These are phyloP conservation scores for Sporisorium graminicola DNA, from an alignment of 1,284 basidiomycete genomes.

Conservation along the genomic window DNA sequence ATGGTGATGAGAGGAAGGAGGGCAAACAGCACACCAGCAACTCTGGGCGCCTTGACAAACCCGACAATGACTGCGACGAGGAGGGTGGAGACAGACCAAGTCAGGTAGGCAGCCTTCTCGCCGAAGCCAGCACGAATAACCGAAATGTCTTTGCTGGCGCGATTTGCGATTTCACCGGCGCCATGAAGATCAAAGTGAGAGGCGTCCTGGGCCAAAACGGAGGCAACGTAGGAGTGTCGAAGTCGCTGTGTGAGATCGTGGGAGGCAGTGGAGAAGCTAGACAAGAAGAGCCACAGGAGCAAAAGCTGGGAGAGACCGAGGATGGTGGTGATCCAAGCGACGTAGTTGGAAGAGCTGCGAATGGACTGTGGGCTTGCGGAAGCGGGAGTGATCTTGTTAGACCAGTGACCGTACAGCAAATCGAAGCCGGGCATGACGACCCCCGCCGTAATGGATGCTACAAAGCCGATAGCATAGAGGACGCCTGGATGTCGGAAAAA, in stretches of 20 bases:
- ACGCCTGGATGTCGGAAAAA: slow-evolving; percentile 58
- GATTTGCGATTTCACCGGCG: slow-evolving; percentile 71
- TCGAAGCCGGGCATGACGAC: slow-evolving; percentile 59
- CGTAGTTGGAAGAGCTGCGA: slow-evolving; percentile 45
- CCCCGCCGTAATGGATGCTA: slow-evolving; percentile 55
- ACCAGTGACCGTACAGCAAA: slow-evolving; percentile 65
- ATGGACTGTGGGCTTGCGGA: slow-evolving; percentile 41
- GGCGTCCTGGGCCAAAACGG: slow-evolving; percentile 71
- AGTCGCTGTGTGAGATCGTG: slow-evolving; percentile 67
- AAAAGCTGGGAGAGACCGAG: slow-evolving; percentile 66
- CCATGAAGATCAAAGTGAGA: slow-evolving; percentile 71
- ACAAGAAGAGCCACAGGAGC: slow-evolving; percentile 65
- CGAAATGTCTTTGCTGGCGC: slow-evolving; percentile 70
- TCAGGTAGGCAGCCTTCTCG: slow-evolving; percentile 70
- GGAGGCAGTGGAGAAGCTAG: slow-evolving; percentile 67
- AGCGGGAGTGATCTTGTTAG: slow-evolving; percentile 52
- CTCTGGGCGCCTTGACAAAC: slow-evolving; percentile 68
- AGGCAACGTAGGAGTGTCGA: slow-evolving; percentile 70
- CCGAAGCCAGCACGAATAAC: slow-evolving; percentile 70
- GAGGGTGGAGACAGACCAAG: slow-evolving; percentile 68
- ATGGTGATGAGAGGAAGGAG: slow-evolving; percentile 69
- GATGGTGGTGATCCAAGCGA: slow-evolving; percentile 69
- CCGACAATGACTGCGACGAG: slow-evolving; percentile 69
- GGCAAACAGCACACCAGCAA: slow-evolving; percentile 71
- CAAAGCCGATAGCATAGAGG: slow-evolving; percentile 56